Evolutionary conservation across 345 rosid species (phyloP).

Genomic region (Moringa oleifera): DNA sequence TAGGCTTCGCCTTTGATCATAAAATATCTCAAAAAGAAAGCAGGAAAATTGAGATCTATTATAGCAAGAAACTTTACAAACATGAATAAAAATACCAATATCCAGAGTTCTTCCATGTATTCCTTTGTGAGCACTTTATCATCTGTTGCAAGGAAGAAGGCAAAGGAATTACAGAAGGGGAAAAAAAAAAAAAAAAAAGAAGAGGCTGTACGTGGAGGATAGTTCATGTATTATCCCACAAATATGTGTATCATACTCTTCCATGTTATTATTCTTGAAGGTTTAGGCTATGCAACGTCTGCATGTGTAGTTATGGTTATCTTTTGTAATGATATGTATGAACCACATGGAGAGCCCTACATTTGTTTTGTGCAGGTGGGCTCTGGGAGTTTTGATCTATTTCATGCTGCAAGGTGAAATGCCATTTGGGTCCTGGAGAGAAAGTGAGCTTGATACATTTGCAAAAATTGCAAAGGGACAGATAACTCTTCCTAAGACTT

Average conservation of each 20-base stretch:
- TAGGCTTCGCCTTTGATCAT: too few species aligned
- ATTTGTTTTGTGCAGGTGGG: constrained; percentile 56
- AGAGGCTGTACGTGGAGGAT: not conserved
- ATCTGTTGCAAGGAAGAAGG: not conserved
- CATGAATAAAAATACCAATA: too few species aligned
- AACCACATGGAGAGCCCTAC: not conserved
- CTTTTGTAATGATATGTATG: not conserved
- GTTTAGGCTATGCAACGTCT: not conserved
- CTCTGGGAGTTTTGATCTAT: constrained; percentile 76
- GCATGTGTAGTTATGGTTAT: not conserved
- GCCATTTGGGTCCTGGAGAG: constrained; percentile 92
- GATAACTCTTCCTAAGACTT: constrained; percentile 44
- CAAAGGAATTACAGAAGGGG: not conserved
- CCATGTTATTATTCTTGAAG: too few species aligned
- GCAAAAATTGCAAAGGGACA: constrained; percentile 82
- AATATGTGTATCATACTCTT: not conserved
- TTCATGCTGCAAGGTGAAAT: constrained; percentile 75
- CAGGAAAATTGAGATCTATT: not conserved
- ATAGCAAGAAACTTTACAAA: too few species aligned
- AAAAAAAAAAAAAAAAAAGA: too few species aligned
- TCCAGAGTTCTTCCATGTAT: not conserved
- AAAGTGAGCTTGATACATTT: constrained; percentile 61
- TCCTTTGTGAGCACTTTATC: not conserved
- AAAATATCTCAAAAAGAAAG: too few species aligned
- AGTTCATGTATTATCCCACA: too few species aligned